These are phyloP conservation scores for Candida stauntonica DNA, from an alignment of 805 yeast species.

Conservation along the genomic window DNA sequence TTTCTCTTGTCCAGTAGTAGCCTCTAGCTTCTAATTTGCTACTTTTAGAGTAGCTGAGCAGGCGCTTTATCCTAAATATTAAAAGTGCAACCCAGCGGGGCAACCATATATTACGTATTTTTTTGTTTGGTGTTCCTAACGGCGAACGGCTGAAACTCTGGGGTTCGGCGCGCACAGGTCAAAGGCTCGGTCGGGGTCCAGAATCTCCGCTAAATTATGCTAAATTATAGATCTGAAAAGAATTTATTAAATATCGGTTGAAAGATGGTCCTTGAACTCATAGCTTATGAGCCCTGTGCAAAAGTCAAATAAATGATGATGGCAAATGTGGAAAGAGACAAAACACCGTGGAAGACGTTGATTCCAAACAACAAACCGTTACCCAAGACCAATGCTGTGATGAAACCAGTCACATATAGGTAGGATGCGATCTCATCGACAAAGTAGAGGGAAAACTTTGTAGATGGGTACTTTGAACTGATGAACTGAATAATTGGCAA, in stretches of 20 bases:
- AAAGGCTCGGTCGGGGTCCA: too few species aligned
- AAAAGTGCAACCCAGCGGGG: too few species aligned
- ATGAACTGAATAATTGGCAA: conserved; percentile 24
- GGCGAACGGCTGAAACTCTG: conserved; percentile 13
- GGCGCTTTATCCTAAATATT: background rate
- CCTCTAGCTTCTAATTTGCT: background rate
- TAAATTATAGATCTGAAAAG: too few species aligned
- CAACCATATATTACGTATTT: background rate
- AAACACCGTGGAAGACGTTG: conserved; percentile 16
- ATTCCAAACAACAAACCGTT: conserved; percentile 14
- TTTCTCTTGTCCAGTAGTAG: too few species aligned
- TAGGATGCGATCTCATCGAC: conserved; percentile 16
- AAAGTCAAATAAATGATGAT: conserved; percentile 16
- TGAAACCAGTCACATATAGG: conserved; percentile 13
- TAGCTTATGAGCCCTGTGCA: conserved; percentile 13
- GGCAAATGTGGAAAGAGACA: conserved; percentile 15
- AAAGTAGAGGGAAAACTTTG: conserved; percentile 19
- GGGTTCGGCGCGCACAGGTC: too few species aligned
- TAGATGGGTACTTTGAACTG: conserved; percentile 19
- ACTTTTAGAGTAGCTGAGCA: background rate
- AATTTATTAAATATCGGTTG: too few species aligned
- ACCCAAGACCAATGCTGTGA: conserved; percentile 10
- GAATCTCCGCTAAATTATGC: too few species aligned
- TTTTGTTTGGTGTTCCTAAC: conserved; percentile 8
- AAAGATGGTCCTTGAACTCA: too few species aligned